phyloP scores from a whole-genome alignment of 805 yeast species.

The Kuraishia borneana region DNA sequence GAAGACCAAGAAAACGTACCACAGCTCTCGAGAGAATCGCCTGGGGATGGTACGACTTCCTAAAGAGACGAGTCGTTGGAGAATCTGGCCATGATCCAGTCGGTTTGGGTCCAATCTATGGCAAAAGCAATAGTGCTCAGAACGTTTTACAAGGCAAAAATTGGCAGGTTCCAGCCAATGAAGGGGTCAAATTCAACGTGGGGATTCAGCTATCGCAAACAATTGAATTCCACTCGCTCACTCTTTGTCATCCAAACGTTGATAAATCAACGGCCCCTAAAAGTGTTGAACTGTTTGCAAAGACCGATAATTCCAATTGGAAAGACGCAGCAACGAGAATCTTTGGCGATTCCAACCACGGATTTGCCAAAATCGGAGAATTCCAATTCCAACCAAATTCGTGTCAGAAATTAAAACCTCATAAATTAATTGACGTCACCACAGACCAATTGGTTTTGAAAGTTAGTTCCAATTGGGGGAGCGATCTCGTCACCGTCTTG shows the following conservation, averaged over 20 bases:
- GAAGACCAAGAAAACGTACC: constrained; percentile 2
- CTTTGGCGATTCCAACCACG: no score
- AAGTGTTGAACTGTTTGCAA: background rate
- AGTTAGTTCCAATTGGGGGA: background rate
- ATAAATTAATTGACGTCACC: no score
- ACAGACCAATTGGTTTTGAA: no score
- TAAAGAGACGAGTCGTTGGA: constrained; percentile 1
- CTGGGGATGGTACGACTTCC: constrained; percentile 5
- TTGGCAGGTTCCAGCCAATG: background rate
- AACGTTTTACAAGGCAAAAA: background rate
- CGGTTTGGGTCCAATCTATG: background rate
- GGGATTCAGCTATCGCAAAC: background rate
- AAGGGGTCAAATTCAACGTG: background rate
- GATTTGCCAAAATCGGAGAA: no score
- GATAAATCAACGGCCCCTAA: background rate
- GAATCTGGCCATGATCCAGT: background rate
- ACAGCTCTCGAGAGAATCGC: background rate
- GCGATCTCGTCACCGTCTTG: background rate
- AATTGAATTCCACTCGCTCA: background rate
- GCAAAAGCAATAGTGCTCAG: background rate
- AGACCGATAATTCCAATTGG: background rate
- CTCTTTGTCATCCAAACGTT: background rate
- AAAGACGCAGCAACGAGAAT: background rate
- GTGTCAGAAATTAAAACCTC: no score
- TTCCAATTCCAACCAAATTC: no score